phyloP scores from a whole-genome alignment of 306 rosid species.

The Fragaria iinumae region DNA sequence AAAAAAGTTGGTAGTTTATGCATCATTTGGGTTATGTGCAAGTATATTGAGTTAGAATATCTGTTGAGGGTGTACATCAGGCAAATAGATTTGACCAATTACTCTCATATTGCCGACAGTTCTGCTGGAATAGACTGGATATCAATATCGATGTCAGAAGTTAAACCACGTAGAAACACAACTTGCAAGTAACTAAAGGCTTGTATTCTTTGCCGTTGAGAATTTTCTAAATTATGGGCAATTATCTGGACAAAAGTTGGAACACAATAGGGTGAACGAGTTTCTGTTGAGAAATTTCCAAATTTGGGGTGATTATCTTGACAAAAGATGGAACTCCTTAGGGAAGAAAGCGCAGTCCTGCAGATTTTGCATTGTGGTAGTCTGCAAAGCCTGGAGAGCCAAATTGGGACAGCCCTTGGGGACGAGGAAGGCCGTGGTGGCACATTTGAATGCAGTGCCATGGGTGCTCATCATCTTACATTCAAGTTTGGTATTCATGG shows the following conservation, averaged over 20 bases:
- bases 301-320: too few relatives aligned
- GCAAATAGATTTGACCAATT: too few relatives aligned
- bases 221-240: conserved; percentile 69
- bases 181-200: too few relatives aligned
- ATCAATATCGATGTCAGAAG: too few relatives aligned
- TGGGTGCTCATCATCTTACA: conserved; percentile 81
- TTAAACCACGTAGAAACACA: too few relatives aligned
- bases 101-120: too few relatives aligned
- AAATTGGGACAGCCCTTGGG: conserved; percentile 96
- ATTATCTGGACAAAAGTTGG: conserved; percentile 63
- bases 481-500: conserved; percentile 87
- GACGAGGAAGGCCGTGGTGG: conserved; percentile 94
- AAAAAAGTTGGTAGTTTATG: too few relatives aligned
- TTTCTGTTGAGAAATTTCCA: conserved; percentile 45
- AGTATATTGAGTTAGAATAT: too few relatives aligned
- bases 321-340: too few relatives aligned
- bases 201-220: conserved; percentile 21
- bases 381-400: conserved; percentile 91
- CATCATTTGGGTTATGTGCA: neutral
- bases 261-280: conserved; percentile 75
- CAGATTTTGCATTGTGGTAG: conserved; percentile 96
- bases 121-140: too few relatives aligned
- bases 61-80: too few relatives aligned
- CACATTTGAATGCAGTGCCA: conserved; percentile 95
- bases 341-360: conserved; percentile 66